Evolutionary conservation across 164 flowering plant genomes (phyloP).

Genomic region (Nelumbo lutea): DNA sequence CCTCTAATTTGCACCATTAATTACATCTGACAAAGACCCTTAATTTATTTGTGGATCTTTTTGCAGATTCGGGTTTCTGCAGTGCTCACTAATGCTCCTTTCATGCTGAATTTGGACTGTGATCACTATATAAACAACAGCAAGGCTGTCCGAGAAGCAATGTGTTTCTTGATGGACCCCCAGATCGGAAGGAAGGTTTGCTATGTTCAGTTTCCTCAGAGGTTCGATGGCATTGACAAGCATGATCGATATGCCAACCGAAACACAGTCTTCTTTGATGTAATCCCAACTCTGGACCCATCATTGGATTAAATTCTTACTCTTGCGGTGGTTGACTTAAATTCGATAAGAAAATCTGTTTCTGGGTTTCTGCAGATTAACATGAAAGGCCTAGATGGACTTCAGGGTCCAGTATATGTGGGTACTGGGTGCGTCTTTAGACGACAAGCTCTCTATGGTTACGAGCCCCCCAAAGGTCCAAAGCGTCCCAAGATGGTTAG

Average conservation of each 20-base stretch:
- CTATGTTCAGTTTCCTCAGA: conserved; percentile 92
- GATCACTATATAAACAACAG: conserved; percentile 96
- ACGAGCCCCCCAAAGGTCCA: conserved; percentile 78
- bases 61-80: conserved; percentile 88
- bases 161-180: conserved; percentile 99
- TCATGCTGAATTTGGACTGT: conserved; percentile 95
- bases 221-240: conserved; percentile 91
- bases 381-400: conserved; percentile 95
- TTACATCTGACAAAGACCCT: too few species aligned
- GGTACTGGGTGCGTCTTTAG: conserved; percentile 96
- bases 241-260: conserved; percentile 91
- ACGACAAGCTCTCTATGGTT: conserved; percentile 92
- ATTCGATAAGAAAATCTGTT: neutral
- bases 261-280: conserved; percentile 97
- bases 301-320: too few species aligned
- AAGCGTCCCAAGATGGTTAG: conserved; percentile 95
- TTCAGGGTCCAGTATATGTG: conserved; percentile 95
- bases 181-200: conserved; percentile 80
- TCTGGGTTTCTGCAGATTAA: conserved; percentile 63
- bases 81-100: conserved; percentile 95
- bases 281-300: conserved; percentile 28
- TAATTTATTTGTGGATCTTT: neutral
- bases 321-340: neutral
- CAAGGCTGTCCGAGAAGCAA: conserved; percentile 87
- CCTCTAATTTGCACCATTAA: conserved; percentile 57